A percentile compares a stretch with the other conserved stretches of the same genome.
These are phyloP conservation scores for Diaporthe batatas DNA, from an alignment of 2,329 filamentous ascomycete genomes.

Conservation along the genomic window DNA sequence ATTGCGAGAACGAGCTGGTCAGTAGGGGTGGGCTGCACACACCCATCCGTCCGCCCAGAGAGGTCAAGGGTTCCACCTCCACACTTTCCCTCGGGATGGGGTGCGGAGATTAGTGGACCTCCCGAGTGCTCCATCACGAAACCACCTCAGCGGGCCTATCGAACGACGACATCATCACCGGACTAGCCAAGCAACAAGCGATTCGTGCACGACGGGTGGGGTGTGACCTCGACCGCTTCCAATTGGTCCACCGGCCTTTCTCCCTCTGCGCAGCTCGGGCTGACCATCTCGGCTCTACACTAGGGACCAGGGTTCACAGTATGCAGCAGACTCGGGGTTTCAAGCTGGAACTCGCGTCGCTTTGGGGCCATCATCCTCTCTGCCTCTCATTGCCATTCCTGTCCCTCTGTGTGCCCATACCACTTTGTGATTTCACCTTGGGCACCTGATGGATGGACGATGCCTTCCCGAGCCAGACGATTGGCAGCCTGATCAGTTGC, in stretches of 20 bases:
- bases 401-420: constrained; percentile 4
- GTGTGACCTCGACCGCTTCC: constrained; percentile 14
- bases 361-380: constrained; percentile 7
- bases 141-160: constrained; percentile 29
- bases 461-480: constrained; percentile 25
- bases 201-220: constrained; percentile 37
- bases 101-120: constrained; percentile 35
- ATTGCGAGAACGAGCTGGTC: constrained; percentile 24
- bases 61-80: constrained; percentile 35
- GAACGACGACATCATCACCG: constrained; percentile 27
- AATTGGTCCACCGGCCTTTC: constrained; percentile 15
- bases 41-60: constrained; percentile 24
- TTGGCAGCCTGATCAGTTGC: constrained; percentile 28
- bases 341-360: constrained; percentile 36
- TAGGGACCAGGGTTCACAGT: constrained; percentile 32
- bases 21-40: constrained; percentile 34
- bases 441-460: constrained; percentile 7
- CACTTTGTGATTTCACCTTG: constrained; percentile 6
- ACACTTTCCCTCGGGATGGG: constrained; percentile 34
- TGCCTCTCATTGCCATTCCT: constrained; percentile 23
- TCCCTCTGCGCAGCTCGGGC: constrained; percentile 13
- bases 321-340: constrained; percentile 34
- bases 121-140: constrained; percentile 35
- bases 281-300: constrained; percentile 30
- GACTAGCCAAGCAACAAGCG: constrained; percentile 30